These are phyloP conservation scores for Chlorociboria aeruginascens DNA, from an alignment of 495 filamentous ascomycete species.

Conservation along the genomic window DNA sequence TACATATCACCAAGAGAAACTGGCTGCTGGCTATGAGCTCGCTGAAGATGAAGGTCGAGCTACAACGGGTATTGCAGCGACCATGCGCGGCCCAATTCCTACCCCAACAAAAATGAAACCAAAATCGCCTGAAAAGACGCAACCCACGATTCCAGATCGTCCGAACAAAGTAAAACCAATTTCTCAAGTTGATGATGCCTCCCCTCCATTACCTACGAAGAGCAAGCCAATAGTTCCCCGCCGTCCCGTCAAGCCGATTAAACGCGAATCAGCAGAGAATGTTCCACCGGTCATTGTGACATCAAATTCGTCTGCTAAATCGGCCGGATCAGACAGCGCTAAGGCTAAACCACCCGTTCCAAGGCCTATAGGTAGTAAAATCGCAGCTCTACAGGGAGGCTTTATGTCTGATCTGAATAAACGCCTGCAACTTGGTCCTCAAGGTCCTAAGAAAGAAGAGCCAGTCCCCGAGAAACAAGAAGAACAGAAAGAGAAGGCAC, in stretches of 20 bases:
- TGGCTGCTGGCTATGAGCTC: constrained; percentile 12
- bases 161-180: constrained; percentile 21
- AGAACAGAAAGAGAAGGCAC: constrained; percentile 56
- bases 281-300: constrained; percentile 24
- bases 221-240: constrained; percentile 73
- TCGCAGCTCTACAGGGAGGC: constrained; percentile 77
- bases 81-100: constrained; percentile 28
- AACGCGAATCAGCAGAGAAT: constrained; percentile 27
- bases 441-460: constrained; percentile 60
- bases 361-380: constrained; percentile 72
- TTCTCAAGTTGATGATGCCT: constrained; percentile 26
- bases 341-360: constrained; percentile 71
- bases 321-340: constrained; percentile 21
- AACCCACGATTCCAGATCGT: constrained; percentile 29
- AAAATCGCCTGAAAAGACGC: constrained; percentile 25
- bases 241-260: constrained; percentile 48
- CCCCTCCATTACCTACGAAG: constrained; percentile 46
- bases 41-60: constrained; percentile 18
- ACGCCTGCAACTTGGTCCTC: constrained; percentile 69
- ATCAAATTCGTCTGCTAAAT: constrained; percentile 25
- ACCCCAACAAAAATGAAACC: constrained; percentile 27
- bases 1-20: constrained; percentile 16
- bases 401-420: constrained; percentile 88
- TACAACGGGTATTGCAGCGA: constrained; percentile 22
- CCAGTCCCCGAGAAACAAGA: constrained; percentile 38